Evolutionary conservation across 345 rosid genomes (phyloP).

Genomic region (Euphorbia lathyris): DNA sequence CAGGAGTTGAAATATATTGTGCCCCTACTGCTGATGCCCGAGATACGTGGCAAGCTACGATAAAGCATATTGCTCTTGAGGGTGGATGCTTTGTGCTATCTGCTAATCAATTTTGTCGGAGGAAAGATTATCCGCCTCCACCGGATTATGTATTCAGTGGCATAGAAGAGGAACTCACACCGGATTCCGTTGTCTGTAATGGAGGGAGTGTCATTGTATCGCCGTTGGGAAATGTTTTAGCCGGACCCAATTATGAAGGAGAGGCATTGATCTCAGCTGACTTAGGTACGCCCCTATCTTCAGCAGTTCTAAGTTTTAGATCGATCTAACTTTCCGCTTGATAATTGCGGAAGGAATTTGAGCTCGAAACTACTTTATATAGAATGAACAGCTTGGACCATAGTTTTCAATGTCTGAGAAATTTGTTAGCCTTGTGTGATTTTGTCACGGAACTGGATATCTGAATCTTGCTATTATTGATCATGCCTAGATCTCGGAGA

Average conservation of each 20-base stretch:
- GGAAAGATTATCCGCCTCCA: constrained; percentile 90
- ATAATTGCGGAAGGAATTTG: not conserved
- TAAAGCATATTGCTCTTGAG: constrained; percentile 95
- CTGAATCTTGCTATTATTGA: constrained; percentile 9
- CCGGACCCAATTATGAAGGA: constrained; percentile 88
- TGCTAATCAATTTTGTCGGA: constrained; percentile 83
- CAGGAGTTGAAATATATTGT: constrained; percentile 88
- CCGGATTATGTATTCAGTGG: constrained; percentile 73
- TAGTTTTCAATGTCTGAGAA: too few relatives aligned
- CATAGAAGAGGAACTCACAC: constrained; percentile 57
- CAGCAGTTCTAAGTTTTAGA: not conserved
- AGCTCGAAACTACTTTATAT: not conserved
- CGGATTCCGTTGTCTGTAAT: constrained; percentile 78
- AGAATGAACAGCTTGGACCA: not conserved
- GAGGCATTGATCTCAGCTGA: constrained; percentile 87
- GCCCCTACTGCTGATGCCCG: constrained; percentile 95
- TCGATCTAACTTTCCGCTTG: not conserved
- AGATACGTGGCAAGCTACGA: constrained; percentile 78
- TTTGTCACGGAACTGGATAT: not conserved
- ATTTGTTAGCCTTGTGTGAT: not conserved
- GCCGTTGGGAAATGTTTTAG: constrained; percentile 74
- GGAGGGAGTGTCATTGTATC: constrained; percentile 93
- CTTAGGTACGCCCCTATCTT: constrained; percentile 47
- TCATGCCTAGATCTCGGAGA: constrained; percentile 77
- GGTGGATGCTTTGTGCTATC: constrained; percentile 92